Conservation (phyloP, 169 alveolate genomes). For the Cryptosporidium xiaoi region DNA sequence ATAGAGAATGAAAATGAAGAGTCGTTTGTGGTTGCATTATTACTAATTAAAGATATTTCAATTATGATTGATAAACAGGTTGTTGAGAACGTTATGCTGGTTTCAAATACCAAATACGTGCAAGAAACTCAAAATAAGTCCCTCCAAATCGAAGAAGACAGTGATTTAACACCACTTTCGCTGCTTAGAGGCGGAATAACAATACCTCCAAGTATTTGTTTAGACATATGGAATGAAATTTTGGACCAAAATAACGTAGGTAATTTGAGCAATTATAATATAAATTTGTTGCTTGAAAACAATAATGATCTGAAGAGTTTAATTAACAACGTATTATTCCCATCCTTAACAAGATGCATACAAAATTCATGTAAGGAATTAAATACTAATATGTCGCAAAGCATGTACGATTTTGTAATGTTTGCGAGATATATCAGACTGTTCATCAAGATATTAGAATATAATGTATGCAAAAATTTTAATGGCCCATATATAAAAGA, state of each 20-base stretch:
- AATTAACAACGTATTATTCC: constrained; percentile 39
- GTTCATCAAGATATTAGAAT: constrained; percentile 27
- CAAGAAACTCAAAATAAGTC: background rate
- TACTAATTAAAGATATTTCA: constrained; percentile 48
- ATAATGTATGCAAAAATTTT: constrained; percentile 6
- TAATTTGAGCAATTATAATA: background rate
- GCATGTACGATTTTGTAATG: constrained; percentile 43
- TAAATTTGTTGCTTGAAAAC: constrained; percentile 10
- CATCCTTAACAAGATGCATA: constrained; percentile 49
- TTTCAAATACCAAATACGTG: constrained; percentile 6
- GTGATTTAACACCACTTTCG: constrained; percentile 53
- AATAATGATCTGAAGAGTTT: constrained; percentile 33
- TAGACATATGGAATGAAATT: constrained; percentile 62
- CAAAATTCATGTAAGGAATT: constrained; percentile 29
- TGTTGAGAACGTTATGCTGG: constrained; percentile 25
- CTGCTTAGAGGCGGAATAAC: constrained; percentile 60
- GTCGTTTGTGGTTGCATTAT: constrained; percentile 15
- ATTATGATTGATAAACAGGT: constrained; percentile 45
- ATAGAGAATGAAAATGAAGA: background rate
- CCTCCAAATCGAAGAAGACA: background rate
- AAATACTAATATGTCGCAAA: constrained; percentile 41
- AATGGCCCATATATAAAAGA: constrained; percentile 48
- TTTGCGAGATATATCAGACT: constrained; percentile 59
- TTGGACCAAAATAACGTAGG: constrained; percentile 10
- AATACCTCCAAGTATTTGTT: constrained; percentile 51